Percentiles rank a stretch among this genome's conserved stretches.
Evolutionary conservation across 768 basidiomycete genomes (phyloP).

Genomic region (Mycena pura): DNA sequence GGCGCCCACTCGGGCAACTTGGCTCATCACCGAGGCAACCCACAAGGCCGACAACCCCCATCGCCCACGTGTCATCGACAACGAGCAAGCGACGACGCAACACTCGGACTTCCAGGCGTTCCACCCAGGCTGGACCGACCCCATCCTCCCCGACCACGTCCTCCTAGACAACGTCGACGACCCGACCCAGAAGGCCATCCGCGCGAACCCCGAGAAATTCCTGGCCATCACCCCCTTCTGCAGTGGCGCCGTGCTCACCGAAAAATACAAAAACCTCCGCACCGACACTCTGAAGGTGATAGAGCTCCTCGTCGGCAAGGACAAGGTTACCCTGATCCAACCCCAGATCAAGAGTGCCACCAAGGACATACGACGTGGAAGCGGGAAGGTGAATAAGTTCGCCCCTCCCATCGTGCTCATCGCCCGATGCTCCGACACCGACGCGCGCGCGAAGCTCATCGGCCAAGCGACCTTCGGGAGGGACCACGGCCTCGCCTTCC

Average conservation of each 20-base stretch:
- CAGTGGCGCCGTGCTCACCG: not conserved
- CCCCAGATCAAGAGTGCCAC: not conserved
- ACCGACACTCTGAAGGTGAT: not conserved
- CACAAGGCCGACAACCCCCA: no score
- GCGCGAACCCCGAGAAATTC: not conserved
- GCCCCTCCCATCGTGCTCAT: not conserved
- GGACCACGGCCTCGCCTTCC: not conserved
- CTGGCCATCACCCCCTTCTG: not conserved
- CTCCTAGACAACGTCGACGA: slow-evolving; percentile 1
- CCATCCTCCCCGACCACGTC: not conserved
- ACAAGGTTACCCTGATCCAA: not conserved
- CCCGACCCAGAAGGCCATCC: not conserved
- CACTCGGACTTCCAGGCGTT: not conserved
- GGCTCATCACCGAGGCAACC: no score
- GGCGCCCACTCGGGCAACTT: no score
- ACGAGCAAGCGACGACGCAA: not conserved
- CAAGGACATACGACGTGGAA: not conserved
- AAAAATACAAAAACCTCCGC: not conserved
- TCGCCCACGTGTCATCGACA: not conserved
- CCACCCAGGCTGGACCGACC: not conserved
- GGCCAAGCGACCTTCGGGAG: not conserved
- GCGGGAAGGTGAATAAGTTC: not conserved
- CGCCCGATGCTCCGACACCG: not conserved
- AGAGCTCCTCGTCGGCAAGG: not conserved
- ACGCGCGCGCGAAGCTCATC: not conserved